A percentile compares a stretch with the other conserved stretches of the same genome.
Evolutionary conservation across 2,329 filamentous ascomycete species (phyloP).

Genomic region (Alternaria panax): DNA sequence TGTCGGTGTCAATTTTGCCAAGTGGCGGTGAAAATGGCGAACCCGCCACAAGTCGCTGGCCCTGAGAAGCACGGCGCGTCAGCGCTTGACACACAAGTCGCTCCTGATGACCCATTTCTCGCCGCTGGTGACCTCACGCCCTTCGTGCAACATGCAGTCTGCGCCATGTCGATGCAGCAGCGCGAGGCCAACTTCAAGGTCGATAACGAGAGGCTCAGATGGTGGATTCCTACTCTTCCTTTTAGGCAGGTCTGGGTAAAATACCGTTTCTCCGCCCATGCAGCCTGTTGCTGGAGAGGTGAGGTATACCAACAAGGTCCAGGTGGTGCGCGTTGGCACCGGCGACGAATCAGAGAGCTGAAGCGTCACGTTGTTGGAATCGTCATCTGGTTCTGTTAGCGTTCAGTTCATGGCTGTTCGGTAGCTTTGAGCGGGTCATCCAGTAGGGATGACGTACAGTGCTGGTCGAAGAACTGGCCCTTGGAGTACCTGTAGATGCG

Average conservation of each 20-base stretch:
- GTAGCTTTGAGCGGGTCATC: neutral
- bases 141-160: constrained; percentile 89
- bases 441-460: constrained; percentile 69
- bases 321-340: constrained; percentile 75
- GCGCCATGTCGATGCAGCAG: constrained; percentile 88
- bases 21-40: neutral
- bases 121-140: constrained; percentile 76
- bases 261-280: constrained; percentile 86
- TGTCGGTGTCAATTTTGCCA: neutral
- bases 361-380: constrained; percentile 76
- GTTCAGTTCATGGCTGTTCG: neutral
- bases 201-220: constrained; percentile 72
- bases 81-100: constrained; percentile 74
- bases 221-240: constrained; percentile 50
- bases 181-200: constrained; percentile 82
- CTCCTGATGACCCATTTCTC: constrained; percentile 93
- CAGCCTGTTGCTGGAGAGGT: constrained; percentile 78
- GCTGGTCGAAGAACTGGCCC: constrained; percentile 90
- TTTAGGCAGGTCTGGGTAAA: constrained; percentile 71
- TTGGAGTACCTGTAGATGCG: constrained; percentile 85
- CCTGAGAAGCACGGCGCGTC: constrained; percentile 6
- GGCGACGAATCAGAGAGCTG: constrained; percentile 37
- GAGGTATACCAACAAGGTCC: constrained; percentile 89
- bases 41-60: neutral
- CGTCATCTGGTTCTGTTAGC: constrained; percentile 68